phyloP scores from a whole-genome alignment of 768 basidiomycete genomes.

The Lentinula edodes region DNA sequence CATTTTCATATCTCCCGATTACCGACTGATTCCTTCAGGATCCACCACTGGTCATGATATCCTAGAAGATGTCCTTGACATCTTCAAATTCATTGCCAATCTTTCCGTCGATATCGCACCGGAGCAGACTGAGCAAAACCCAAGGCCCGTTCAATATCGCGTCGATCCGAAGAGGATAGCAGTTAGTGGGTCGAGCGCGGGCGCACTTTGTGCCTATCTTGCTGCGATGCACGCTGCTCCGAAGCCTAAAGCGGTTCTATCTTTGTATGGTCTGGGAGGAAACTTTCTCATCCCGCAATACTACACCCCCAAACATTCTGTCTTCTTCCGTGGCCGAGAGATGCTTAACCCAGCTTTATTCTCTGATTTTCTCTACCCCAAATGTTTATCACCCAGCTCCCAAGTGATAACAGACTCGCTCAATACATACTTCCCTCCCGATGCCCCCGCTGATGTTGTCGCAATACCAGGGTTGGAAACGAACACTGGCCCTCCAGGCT shows the following conservation, averaged over 20 bases:
- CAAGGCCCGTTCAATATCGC: slow-evolving; percentile 16
- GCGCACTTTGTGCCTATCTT: slow-evolving; percentile 60
- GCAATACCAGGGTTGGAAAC: not conserved
- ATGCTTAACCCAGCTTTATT: not conserved
- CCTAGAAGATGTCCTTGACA: slow-evolving; percentile 50
- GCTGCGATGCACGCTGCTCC: slow-evolving; percentile 50
- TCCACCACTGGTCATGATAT: slow-evolving; percentile 51
- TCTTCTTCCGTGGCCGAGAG: slow-evolving; percentile 6
- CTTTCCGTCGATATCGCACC: slow-evolving; percentile 19
- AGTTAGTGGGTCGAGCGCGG: slow-evolving; percentile 55
- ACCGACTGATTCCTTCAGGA: slow-evolving; percentile 48
- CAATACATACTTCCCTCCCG: slow-evolving; percentile 4
- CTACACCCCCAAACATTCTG: not conserved
- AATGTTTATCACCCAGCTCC: not conserved
- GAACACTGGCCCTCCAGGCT: slow-evolving; percentile 32
- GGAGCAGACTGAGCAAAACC: not conserved
- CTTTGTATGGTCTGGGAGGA: slow-evolving; percentile 63
- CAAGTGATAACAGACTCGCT: not conserved
- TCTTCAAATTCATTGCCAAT: slow-evolving; percentile 40
- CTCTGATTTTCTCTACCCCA: slow-evolving; percentile 3
- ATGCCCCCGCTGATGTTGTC: not conserved
- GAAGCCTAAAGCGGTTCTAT: slow-evolving; percentile 48
- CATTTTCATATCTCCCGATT: slow-evolving; percentile 59
- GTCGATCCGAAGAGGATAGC: slow-evolving; percentile 41
- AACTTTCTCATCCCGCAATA: slow-evolving; percentile 31